Percentiles rank a stretch among this genome's conserved stretches.
Conservation (phyloP, 352 stramenopile species). For the Globisporangium nunn region DNA sequence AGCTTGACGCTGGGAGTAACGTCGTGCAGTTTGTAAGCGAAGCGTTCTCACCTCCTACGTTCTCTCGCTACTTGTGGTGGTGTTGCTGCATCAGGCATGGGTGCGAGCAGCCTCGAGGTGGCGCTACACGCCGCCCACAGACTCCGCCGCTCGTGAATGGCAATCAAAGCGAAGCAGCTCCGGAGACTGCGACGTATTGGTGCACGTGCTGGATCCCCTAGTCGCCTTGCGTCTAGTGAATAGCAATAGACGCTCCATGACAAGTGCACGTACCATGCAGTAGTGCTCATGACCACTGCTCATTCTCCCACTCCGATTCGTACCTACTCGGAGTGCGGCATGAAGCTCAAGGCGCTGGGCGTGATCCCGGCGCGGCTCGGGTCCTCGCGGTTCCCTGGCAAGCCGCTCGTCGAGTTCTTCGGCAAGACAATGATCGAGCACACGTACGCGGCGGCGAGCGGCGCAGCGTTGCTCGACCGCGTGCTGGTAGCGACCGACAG, state of each 20-base stretch:
- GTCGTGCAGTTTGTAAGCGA: no score
- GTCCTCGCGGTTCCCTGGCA: slow-evolving; percentile 71
- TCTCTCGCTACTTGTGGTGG: no score
- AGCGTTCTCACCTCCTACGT: no score
- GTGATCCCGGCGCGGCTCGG: slow-evolving; percentile 73
- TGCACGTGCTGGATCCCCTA: no score
- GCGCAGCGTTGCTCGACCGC: slow-evolving; percentile 45
- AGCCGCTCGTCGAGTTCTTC: slow-evolving; percentile 74
- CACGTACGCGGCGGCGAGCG: slow-evolving; percentile 53
- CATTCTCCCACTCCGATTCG: background rate
- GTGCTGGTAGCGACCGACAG: slow-evolving; percentile 82
- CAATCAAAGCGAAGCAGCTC: background rate
- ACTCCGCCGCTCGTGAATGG: background rate
- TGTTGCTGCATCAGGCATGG: background rate
- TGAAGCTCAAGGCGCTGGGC: slow-evolving; percentile 44
- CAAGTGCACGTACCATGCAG: no score
- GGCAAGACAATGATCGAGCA: slow-evolving; percentile 82
- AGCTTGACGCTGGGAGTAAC: no score
- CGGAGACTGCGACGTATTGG: no score
- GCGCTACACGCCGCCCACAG: background rate
- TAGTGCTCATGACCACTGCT: no score
- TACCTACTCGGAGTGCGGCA: background rate
- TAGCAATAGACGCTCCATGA: background rate
- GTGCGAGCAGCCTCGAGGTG: background rate
- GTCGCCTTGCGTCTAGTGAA: no score